Conservation (phyloP, 208 protist species). For the Tritrichomonas foetus region DNA sequence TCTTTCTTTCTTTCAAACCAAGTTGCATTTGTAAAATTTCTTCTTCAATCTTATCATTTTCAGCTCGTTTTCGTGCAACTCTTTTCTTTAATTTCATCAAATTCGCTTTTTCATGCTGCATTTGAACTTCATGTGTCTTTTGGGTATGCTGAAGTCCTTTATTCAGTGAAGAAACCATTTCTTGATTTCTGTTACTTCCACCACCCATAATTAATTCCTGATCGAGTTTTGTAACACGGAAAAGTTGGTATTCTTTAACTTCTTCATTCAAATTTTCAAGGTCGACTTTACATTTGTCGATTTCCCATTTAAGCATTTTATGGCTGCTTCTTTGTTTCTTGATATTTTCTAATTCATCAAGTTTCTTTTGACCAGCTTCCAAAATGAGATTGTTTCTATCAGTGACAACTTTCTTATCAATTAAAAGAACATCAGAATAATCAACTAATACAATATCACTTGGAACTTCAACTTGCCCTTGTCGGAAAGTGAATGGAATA, state of each 20-base stretch:
- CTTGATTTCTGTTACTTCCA: neutral
- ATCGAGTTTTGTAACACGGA: constrained; percentile 24
- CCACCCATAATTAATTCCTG: neutral
- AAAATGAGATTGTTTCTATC: neutral
- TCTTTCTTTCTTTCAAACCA: neutral
- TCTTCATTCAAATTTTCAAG: neutral
- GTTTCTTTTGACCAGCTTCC: neutral
- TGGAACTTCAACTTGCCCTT: constrained; percentile 30
- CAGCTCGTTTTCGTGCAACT: neutral
- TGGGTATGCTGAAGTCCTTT: neutral
- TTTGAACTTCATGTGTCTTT: neutral
- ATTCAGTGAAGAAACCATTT: neutral
- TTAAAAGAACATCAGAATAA: neutral
- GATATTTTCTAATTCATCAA: constrained; percentile 26
- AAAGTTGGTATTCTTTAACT: constrained; percentile 26
- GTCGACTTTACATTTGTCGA: constrained; percentile 22
- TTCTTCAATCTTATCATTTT: constrained; percentile 39
- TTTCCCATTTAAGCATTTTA: constrained; percentile 11
- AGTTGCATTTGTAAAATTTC: constrained; percentile 26
- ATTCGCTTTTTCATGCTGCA: neutral
- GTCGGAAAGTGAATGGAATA: constrained; percentile 26
- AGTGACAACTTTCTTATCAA: neutral
- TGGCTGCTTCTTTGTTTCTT: neutral
- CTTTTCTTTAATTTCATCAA: neutral
- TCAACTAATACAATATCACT: neutral